Conservation (phyloP, 2,329 filamentous ascomycete genomes). For the Alternaria solani region DNA sequence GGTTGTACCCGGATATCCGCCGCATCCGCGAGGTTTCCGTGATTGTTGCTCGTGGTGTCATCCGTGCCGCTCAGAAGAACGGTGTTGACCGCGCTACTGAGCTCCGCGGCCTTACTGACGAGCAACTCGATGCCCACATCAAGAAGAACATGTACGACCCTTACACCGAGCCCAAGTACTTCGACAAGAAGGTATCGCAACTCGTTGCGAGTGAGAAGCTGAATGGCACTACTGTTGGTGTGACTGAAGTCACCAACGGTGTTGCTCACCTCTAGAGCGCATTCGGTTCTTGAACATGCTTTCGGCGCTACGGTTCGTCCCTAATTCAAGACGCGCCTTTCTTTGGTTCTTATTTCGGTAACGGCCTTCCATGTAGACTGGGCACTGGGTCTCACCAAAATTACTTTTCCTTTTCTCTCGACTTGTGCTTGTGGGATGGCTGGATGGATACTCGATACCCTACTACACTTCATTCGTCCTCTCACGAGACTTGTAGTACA, state of each 20-base stretch:
- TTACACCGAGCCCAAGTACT: slow-evolving; percentile 55
- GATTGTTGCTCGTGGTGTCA: slow-evolving; percentile 86
- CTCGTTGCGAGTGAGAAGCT: slow-evolving; percentile 37
- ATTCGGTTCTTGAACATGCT: slow-evolving; percentile 15
- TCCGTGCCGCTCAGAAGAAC: slow-evolving; percentile 86
- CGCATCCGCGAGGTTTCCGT: slow-evolving; percentile 91
- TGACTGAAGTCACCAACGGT: slow-evolving; percentile 40
- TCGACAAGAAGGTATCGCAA: slow-evolving; percentile 51
- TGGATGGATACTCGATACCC: slow-evolving; percentile 35
- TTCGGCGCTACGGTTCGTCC: slow-evolving; percentile 15
- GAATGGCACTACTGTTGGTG: slow-evolving; percentile 31
- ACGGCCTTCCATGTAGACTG: slow-evolving; percentile 30
- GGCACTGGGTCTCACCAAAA: slow-evolving; percentile 27
- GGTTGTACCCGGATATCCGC: slow-evolving; percentile 90
- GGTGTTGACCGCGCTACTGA: slow-evolving; percentile 63
- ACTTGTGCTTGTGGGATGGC: slow-evolving; percentile 18
- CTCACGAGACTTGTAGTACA: slow-evolving; percentile 18
- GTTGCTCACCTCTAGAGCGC: slow-evolving; percentile 42
- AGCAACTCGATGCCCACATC: slow-evolving; percentile 74
- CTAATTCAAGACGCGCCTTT: background rate
- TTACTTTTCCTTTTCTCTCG: slow-evolving; percentile 5
- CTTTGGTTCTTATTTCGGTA: slow-evolving; percentile 18
- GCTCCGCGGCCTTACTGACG: slow-evolving; percentile 73
- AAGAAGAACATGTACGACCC: slow-evolving; percentile 61
- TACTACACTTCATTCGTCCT: slow-evolving; percentile 28